Evolutionary conservation across 1,284 basidiomycete species (phyloP).

Genomic region (Apiotrichum mycotoxinovorans): DNA sequence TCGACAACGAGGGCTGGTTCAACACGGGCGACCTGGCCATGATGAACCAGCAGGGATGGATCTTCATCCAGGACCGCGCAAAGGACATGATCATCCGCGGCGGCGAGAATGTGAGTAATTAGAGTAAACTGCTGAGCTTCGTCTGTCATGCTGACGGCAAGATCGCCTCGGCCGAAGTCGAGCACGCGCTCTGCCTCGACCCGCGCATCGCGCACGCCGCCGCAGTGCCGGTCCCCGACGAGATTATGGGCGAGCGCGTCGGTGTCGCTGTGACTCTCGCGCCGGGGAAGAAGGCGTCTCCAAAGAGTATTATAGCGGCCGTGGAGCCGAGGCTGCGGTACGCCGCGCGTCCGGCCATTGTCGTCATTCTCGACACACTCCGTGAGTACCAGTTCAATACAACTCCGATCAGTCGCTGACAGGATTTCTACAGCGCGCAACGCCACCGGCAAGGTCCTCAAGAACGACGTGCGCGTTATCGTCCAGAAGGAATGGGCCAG

Average conservation of each 20-base stretch:
- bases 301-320: neutral
- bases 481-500: slow-evolving; percentile 24
- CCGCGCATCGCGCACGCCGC: slow-evolving; percentile 31
- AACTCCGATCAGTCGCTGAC: neutral
- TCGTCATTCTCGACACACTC: slow-evolving; percentile 9
- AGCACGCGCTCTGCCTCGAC: slow-evolving; percentile 37
- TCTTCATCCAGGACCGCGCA: slow-evolving; percentile 37
- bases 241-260: slow-evolving; percentile 36
- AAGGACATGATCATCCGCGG: slow-evolving; percentile 41
- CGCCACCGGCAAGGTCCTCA: slow-evolving; percentile 5
- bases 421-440: slow-evolving; percentile 4
- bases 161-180: slow-evolving; percentile 39
- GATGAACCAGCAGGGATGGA: slow-evolving; percentile 34
- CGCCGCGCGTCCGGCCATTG: slow-evolving; percentile 8
- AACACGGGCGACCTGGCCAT: slow-evolving; percentile 41
- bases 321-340: slow-evolving; percentile 10
- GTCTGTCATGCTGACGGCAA: neutral
- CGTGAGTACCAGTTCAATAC: slow-evolving; percentile 8
- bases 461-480: slow-evolving; percentile 8
- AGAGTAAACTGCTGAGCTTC: slow-evolving; percentile 33
- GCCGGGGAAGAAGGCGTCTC: slow-evolving; percentile 4
- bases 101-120: slow-evolving; percentile 44
- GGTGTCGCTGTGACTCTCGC: slow-evolving; percentile 34
- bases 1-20: slow-evolving; percentile 40
- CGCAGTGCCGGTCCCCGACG: slow-evolving; percentile 35